phyloP scores from a whole-genome alignment of 202 grass and related monocot genomes.

The Elaeis oleifera region DNA sequence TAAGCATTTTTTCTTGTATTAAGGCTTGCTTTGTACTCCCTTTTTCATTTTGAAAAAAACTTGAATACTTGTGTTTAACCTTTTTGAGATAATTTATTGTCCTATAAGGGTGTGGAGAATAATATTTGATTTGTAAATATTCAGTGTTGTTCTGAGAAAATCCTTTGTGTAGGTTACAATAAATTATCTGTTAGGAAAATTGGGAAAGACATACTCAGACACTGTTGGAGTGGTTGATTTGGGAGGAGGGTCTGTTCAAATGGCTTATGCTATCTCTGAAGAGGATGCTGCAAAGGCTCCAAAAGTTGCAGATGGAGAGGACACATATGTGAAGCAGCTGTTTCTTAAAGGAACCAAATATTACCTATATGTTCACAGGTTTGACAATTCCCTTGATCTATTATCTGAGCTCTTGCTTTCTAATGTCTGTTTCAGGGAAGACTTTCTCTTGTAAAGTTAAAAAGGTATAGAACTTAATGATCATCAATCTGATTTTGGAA shows the following conservation, averaged over 20 bases:
- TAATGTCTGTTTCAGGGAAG: too few relatives aligned
- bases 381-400: constrained; percentile 12
- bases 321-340: constrained; percentile 75
- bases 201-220: constrained; percentile 70
- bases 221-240: constrained; percentile 97
- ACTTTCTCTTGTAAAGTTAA: too few relatives aligned
- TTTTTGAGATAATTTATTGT: too few relatives aligned
- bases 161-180: constrained; percentile 58
- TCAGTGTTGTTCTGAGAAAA: too few relatives aligned
- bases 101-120: too few relatives aligned
- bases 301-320: constrained; percentile 61
- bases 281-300: constrained; percentile 75
- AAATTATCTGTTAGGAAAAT: constrained; percentile 78
- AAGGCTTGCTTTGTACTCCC: too few relatives aligned
- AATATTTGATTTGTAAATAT: too few relatives aligned
- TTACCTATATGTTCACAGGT: constrained; percentile 99
- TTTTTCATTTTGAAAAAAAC: too few relatives aligned
- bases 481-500: too few relatives aligned
- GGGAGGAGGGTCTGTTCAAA: constrained; percentile 97
- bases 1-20: too few relatives aligned
- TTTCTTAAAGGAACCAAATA: constrained; percentile 83
- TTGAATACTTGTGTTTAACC: too few relatives aligned
- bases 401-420: not conserved
- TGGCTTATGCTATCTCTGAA: constrained; percentile 99
- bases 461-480: too few relatives aligned